Evolutionary conservation across 306 rosid species (phyloP).

Genomic region (Lupinus albus): DNA sequence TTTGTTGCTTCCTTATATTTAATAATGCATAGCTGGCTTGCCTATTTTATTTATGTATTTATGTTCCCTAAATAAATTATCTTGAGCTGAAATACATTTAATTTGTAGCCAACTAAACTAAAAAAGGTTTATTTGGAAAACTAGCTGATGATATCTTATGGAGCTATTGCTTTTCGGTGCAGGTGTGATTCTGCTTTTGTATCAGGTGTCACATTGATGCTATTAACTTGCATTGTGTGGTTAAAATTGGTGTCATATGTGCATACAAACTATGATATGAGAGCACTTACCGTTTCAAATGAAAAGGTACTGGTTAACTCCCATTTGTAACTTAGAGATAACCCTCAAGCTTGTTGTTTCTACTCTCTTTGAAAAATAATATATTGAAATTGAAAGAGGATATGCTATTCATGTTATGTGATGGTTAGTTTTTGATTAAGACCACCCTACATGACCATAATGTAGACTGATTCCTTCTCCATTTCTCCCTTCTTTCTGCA

Average conservation of each 20-base stretch:
- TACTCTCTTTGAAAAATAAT: background rate
- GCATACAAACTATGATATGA: slow-evolving; percentile 78
- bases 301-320: slow-evolving; percentile 58
- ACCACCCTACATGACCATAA: slow-evolving; percentile 28
- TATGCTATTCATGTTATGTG: slow-evolving; percentile 10
- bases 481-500: slow-evolving; percentile 13
- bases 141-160: slow-evolving; percentile 11
- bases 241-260: slow-evolving; percentile 85
- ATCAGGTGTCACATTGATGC: slow-evolving; percentile 80
- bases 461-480: background rate
- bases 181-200: slow-evolving; percentile 85
- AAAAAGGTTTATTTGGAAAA: no score
- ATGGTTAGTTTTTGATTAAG: slow-evolving; percentile 31
- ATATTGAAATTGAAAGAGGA: slow-evolving; percentile 30
- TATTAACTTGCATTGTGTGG: slow-evolving; percentile 84
- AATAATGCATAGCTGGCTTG: slow-evolving; percentile 2
- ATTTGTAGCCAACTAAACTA: background rate
- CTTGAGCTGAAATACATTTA: no score
- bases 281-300: slow-evolving; percentile 52
- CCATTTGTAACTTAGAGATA: background rate
- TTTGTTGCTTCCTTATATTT: slow-evolving; percentile 22
- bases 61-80: no score
- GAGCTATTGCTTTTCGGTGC: slow-evolving; percentile 40
- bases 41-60: background rate
- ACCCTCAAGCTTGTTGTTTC: background rate